Conservation (phyloP, 2,329 filamentous ascomycete genomes). For the Alternaria postmessia region DNA sequence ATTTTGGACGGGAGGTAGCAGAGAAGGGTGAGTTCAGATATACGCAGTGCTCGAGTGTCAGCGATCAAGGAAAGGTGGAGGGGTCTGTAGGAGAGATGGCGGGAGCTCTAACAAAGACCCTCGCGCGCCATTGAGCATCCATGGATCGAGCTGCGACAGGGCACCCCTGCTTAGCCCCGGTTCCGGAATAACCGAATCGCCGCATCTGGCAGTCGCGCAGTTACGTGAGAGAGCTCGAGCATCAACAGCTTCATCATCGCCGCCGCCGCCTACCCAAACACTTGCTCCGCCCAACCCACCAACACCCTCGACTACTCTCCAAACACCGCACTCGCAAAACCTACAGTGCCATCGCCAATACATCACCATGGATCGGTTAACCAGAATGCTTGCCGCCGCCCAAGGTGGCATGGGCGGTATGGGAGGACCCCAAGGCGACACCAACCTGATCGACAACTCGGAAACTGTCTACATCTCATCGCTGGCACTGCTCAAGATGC, state of each 20-base stretch:
- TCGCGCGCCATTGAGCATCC: constrained; percentile 14
- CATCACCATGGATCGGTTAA: constrained; percentile 83
- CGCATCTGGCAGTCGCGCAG: constrained; percentile 22
- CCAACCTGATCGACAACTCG: constrained; percentile 96
- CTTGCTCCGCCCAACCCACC: constrained; percentile 4
- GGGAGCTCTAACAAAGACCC: constrained; percentile 22
- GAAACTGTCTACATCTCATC: constrained; percentile 99
- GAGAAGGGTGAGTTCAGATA: neutral
- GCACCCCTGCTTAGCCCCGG: constrained; percentile 17
- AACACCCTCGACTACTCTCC: neutral
- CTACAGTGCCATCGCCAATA: neutral
- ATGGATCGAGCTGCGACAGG: constrained; percentile 16
- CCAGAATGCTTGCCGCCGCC: constrained; percentile 82
- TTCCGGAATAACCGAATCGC: constrained; percentile 19
- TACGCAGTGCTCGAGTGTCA: neutral
- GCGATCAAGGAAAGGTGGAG: constrained; percentile 5
- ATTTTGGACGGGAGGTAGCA: neutral
- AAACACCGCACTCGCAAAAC: neutral
- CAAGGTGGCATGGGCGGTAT: constrained; percentile 70
- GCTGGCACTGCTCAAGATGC: constrained; percentile 96
- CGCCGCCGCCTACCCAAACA: constrained; percentile 16
- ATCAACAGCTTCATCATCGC: constrained; percentile 21
- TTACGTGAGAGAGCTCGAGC: constrained; percentile 22
- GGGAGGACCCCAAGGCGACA: constrained; percentile 68
- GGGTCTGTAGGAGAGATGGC: constrained; percentile 15